Conservation (phyloP, 176 grass and related monocot species). For the Metroxylon sagu region DNA sequence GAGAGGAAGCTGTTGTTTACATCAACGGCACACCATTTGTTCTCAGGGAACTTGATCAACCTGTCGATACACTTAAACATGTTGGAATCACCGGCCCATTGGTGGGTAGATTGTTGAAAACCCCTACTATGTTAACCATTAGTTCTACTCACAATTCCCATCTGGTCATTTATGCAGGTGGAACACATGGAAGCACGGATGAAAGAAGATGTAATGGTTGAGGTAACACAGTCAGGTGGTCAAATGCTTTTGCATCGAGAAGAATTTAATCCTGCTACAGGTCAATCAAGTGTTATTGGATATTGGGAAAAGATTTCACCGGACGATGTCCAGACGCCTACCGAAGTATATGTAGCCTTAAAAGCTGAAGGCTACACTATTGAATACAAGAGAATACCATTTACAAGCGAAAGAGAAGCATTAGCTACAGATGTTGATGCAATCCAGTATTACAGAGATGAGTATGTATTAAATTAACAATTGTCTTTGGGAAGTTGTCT, state of each 20-base stretch:
- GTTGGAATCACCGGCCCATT: slow-evolving; percentile 91
- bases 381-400: slow-evolving; percentile 83
- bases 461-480: slow-evolving; percentile 32
- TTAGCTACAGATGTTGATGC: slow-evolving; percentile 96
- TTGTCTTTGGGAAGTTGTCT: slow-evolving; percentile 4
- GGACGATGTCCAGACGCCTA: slow-evolving; percentile 67
- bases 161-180: slow-evolving; percentile 41
- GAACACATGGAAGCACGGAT: slow-evolving; percentile 82
- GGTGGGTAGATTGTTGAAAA: slow-evolving; percentile 42
- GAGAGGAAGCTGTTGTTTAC: slow-evolving; percentile 96
- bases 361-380: slow-evolving; percentile 63
- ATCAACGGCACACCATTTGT: slow-evolving; percentile 90
- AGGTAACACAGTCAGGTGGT: slow-evolving; percentile 61
- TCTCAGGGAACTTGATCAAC: slow-evolving; percentile 94
- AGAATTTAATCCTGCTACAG: slow-evolving; percentile 46
- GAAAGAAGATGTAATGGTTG: slow-evolving; percentile 90
- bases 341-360: slow-evolving; percentile 67
- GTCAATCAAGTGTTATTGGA: slow-evolving; percentile 71
- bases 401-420: slow-evolving; percentile 91
- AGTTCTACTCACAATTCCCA: not conserved
- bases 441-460: slow-evolving; percentile 61
- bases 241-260: slow-evolving; percentile 83
- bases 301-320: slow-evolving; percentile 82
- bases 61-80: slow-evolving; percentile 99
- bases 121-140: not conserved